Conservation (phyloP, 208 protist species). For the Leishmania mexicana region DNA sequence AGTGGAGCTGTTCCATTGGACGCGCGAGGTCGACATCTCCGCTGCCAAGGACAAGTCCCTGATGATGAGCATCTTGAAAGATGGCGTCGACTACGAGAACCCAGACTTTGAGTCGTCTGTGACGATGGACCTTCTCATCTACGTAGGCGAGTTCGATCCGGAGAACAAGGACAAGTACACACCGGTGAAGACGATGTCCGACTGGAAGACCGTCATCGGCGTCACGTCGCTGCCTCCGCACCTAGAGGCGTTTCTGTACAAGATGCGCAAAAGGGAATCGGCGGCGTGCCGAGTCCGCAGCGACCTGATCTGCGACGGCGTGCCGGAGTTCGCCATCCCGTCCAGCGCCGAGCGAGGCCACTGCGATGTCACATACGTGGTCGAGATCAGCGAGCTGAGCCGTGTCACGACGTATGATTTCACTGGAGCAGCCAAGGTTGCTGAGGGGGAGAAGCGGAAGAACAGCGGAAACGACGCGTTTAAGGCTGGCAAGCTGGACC, state of each 20-base stretch:
- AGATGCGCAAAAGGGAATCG: slow-evolving; percentile 74
- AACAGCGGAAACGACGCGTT: slow-evolving; percentile 85
- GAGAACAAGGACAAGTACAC: slow-evolving; percentile 39
- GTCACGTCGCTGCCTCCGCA: slow-evolving; percentile 63
- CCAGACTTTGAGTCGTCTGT: slow-evolving; percentile 76
- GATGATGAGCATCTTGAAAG: slow-evolving; percentile 73
- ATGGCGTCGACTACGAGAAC: slow-evolving; percentile 82
- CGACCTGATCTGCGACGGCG: slow-evolving; percentile 43
- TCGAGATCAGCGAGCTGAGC: slow-evolving; percentile 63
- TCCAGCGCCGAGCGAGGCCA: slow-evolving; percentile 24
- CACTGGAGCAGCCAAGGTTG: slow-evolving; percentile 59
- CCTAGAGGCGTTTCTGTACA: slow-evolving; percentile 73
- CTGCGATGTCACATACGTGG: slow-evolving; percentile 63
- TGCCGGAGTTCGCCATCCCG: slow-evolving; percentile 66
- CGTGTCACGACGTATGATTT: slow-evolving; percentile 76
- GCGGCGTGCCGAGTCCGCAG: slow-evolving; percentile 65
- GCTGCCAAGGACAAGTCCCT: slow-evolving; percentile 71
- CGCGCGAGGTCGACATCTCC: slow-evolving; percentile 77
- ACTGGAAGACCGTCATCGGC: slow-evolving; percentile 65
- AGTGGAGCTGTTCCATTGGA: slow-evolving; percentile 90
- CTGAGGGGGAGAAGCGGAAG: slow-evolving; percentile 67
- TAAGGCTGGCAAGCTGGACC: slow-evolving; percentile 54
- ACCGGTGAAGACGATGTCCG: slow-evolving; percentile 47
- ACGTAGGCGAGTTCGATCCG: slow-evolving; percentile 46
- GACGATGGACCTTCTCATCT: slow-evolving; percentile 66